Evolutionary conservation across 805 yeast species (phyloP).

Genomic region (Ascoidea rubescens): DNA sequence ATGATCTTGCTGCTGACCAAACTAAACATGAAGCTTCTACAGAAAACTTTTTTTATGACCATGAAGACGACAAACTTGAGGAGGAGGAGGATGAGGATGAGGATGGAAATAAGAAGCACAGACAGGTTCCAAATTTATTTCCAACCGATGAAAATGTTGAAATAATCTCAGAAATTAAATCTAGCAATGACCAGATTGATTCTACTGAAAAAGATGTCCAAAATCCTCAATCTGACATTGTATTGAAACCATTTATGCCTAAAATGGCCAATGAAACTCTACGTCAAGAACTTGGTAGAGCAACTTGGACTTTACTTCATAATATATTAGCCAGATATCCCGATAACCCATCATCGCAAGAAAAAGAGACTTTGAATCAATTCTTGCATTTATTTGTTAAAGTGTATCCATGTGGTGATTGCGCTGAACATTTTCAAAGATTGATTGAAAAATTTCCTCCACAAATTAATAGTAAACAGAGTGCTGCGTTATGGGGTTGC

Average conservation of each 20-base stretch:
- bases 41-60: too few relatives aligned
- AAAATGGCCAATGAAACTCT: constrained; percentile 79
- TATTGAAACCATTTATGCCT: constrained; percentile 62
- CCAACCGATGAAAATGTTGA: not conserved
- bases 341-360: constrained; percentile 53
- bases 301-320: constrained; percentile 86
- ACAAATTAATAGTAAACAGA: constrained; percentile 58
- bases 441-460: constrained; percentile 69
- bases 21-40: too few relatives aligned
- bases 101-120: not conserved
- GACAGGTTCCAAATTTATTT: not conserved
- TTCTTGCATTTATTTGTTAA: constrained; percentile 72
- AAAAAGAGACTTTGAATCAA: constrained; percentile 44
- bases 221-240: not conserved
- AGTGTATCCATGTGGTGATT: constrained; percentile 94
- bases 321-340: constrained; percentile 90
- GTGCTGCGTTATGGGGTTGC: constrained; percentile 95
- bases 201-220: not conserved
- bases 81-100: too few relatives aligned
- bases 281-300: constrained; percentile 62
- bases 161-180: not conserved
- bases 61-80: too few relatives aligned
- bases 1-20: too few relatives aligned
- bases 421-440: constrained; percentile 80
- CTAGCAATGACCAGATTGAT: not conserved